phyloP scores from a whole-genome alignment of 192 early-diverging fungal genomes.

The Mycoemilia scoparia region DNA sequence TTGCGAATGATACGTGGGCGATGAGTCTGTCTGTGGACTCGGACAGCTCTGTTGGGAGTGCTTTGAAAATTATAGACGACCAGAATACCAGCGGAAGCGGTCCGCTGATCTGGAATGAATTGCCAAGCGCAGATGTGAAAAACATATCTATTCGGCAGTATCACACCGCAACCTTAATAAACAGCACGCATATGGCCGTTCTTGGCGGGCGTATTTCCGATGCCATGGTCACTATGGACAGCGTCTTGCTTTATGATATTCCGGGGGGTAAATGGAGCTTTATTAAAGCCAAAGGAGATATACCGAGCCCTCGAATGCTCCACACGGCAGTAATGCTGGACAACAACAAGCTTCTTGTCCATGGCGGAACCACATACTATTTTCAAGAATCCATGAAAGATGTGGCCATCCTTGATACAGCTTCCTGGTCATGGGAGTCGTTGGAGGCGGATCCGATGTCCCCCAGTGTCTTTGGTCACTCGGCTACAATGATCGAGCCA shows the following conservation, averaged over 20 bases:
- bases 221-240: conserved; percentile 9
- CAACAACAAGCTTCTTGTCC: conserved; percentile 13
- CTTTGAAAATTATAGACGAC: too few species aligned
- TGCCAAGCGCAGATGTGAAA: too few species aligned
- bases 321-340: conserved; percentile 22
- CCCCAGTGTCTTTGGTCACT: conserved; percentile 16
- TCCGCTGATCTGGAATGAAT: too few species aligned
- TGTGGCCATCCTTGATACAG: conserved; percentile 23
- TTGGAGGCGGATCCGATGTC: conserved; percentile 7
- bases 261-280: conserved; percentile 10
- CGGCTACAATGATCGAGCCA: conserved; percentile 17
- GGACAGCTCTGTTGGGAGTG: too few species aligned
- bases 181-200: conserved; percentile 18
- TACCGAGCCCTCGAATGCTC: conserved; percentile 9
- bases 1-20: too few species aligned
- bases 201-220: conserved; percentile 16
- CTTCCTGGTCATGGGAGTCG: conserved; percentile 19
- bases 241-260: conserved; percentile 13
- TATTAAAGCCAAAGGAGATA: conserved; percentile 7
- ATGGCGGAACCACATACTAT: conserved; percentile 16
- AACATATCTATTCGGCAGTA: too few species aligned
- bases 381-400: conserved; percentile 14
- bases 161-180: conserved; percentile 16
- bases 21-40: too few species aligned
- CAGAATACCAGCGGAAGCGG: too few species aligned